A percentile compares a stretch with the other conserved stretches of the same genome.
phyloP scores from a whole-genome alignment of 2,329 filamentous ascomycete genomes.

The Aspergillus quadricinctus region DNA sequence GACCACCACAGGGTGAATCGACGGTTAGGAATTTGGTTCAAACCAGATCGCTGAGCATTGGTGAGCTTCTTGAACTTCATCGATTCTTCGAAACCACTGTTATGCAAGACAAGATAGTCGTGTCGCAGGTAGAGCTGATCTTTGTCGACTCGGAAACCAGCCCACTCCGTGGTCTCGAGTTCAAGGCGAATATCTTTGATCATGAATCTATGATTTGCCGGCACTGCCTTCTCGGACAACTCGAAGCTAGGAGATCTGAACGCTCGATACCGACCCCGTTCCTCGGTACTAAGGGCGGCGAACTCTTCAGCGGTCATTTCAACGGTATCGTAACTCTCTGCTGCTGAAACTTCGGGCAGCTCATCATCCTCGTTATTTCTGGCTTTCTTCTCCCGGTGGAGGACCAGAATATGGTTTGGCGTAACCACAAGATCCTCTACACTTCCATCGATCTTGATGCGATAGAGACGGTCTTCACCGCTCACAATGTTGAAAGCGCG shows the following conservation, averaged over 20 bases:
- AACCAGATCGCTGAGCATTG: conserved; percentile 91
- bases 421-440: conserved; percentile 50
- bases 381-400: conserved; percentile 34
- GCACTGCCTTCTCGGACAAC: conserved; percentile 18
- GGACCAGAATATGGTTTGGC: conserved; percentile 47
- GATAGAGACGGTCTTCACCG: conserved; percentile 47
- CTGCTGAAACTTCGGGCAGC: conserved; percentile 9
- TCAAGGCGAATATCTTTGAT: conserved; percentile 44
- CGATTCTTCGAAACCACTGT: conserved; percentile 50
- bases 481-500: conserved; percentile 49
- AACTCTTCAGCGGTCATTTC: conserved; percentile 47
- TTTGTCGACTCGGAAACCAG: conserved; percentile 49
- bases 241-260: conserved; percentile 35
- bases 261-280: conserved; percentile 34
- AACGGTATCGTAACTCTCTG: conserved; percentile 37
- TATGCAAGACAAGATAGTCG: conserved; percentile 46
- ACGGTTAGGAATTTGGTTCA: conserved; percentile 98
- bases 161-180: conserved; percentile 43
- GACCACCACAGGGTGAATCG: conserved; percentile 99
- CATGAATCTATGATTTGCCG: conserved; percentile 33
- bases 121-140: conserved; percentile 51
- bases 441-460: conserved; percentile 41
- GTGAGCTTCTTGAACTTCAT: conserved; percentile 99
- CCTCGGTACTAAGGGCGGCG: conserved; percentile 35
- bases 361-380: conserved; percentile 2